Evolutionary conservation across 108 stramenopile genomes (phyloP), one percentile per base, ranked within the genome.

Genomic region (Cylindrotheca fusiformis): DNA sequence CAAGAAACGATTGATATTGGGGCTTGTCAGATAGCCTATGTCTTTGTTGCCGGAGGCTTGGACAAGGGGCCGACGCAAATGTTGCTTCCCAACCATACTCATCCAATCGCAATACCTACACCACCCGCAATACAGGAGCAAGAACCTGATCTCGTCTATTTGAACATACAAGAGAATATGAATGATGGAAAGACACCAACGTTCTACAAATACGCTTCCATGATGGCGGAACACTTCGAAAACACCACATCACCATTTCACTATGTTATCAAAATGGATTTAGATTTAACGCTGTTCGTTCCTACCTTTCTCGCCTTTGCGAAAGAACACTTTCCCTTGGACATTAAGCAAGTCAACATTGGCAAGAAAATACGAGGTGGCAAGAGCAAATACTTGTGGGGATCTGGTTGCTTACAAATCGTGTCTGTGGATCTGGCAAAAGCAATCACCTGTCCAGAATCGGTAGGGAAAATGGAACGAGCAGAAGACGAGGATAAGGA

Each of bases 151-250:
- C 25, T 48, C 0, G 30, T 57, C 4, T 59, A 47, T 52, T 26
- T 72, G 51, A 72, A 72, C 33, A 72, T 72, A 52, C 22, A 55
- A 19, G 71, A 72, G 32, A 72, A 72, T 26, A 60, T 60, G 36
- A 63, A 64, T 28, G 32, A 55, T 21, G 71, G 71, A 6, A 72
- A 72, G 25, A 49, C 71, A 10, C 66, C 60, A 29, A 72, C 63
- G 2, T 72, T 60, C 54, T 65, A 56, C 49, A 60, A 48, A 32
- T 72, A 65, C 33, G 57, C 63, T 14, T 55, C 63, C 14, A 49
- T 33, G 48, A 46, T 20, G 1, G 12, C 58, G 14, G 65, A 55
- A 14, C 54, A 18, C 4, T 48, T 48, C n/a, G 52, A 55, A 19
- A 24, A 59, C 1, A 41, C 41, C 22, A 6, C 6, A 41, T 10